These are phyloP conservation scores for Moringa oleifera DNA, from an alignment of 345 rosid species.

Conservation along the genomic window DNA sequence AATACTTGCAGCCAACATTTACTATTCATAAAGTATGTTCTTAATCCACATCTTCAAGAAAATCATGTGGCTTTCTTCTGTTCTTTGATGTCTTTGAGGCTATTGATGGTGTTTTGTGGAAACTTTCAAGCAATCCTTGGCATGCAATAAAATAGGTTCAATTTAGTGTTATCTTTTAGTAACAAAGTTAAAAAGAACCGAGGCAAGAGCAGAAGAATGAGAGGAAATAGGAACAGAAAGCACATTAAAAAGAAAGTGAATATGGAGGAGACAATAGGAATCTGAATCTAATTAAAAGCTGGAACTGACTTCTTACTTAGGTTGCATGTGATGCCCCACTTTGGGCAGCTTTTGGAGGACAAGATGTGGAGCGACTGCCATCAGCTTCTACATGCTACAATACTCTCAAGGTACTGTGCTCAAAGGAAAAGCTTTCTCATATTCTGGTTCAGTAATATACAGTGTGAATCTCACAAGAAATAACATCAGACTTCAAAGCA, in stretches of 20 bases:
- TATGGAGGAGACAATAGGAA: too few species aligned
- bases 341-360: conserved; percentile 94
- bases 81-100: not conserved
- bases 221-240: too few species aligned
- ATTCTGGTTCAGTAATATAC: not conserved
- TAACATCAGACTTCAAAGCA: not conserved
- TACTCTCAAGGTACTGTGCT: conserved; percentile 72
- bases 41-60: conserved; percentile 1
- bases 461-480: not conserved
- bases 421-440: too few species aligned
- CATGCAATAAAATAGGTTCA: not conserved
- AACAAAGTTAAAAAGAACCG: too few species aligned
- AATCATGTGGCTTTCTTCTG: not conserved
- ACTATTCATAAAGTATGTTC: conserved; percentile 78
- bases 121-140: not conserved
- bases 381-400: conserved; percentile 99
- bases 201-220: too few species aligned
- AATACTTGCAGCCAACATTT: conserved; percentile 88
- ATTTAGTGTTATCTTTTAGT: too few species aligned
- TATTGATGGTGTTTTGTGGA: too few species aligned
- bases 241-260: too few species aligned
- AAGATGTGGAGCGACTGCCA: conserved; percentile 96
- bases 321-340: conserved; percentile 83
- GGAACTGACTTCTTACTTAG: conserved; percentile 31
- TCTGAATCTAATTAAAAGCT: not conserved